Percentiles rank a stretch among this genome's conserved stretches.
phyloP scores from a whole-genome alignment of 139 green algal genomes.

The Closterium sp. region DNA sequence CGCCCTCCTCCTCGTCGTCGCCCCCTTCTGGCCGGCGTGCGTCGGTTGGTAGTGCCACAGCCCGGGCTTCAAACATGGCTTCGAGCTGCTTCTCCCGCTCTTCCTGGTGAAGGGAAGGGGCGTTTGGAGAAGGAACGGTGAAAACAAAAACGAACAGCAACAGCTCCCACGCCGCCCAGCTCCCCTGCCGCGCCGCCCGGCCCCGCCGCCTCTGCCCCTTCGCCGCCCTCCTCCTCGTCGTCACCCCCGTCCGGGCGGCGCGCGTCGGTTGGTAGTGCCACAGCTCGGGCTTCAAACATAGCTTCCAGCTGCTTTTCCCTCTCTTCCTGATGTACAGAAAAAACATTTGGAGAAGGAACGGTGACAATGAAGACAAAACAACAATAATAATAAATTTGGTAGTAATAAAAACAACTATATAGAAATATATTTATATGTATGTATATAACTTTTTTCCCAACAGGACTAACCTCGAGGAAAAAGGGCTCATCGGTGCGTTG shows the following conservation, averaged over 20 bases:
- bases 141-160: too few relatives aligned
- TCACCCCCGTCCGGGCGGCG: background rate
- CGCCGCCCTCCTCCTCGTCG: too few relatives aligned
- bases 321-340: background rate
- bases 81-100: slow-evolving; percentile 91
- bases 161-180: too few relatives aligned
- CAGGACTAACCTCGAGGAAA: slow-evolving; percentile 74
- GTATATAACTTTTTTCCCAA: too few relatives aligned
- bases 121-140: too few relatives aligned
- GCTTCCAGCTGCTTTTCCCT: slow-evolving; percentile 71
- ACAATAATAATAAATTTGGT: too few relatives aligned
- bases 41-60: background rate
- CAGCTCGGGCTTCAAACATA: slow-evolving; percentile 81
- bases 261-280: background rate
- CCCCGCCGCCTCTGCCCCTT: too few relatives aligned
- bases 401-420: too few relatives aligned
- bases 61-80: slow-evolving; percentile 83
- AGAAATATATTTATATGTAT: too few relatives aligned
- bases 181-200: too few relatives aligned
- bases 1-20: slow-evolving; percentile 36
- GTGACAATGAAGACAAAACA: too few relatives aligned
- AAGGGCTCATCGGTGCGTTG: slow-evolving; percentile 92
- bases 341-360: too few relatives aligned
- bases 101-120: slow-evolving; percentile 12
- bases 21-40: background rate